phyloP scores from a whole-genome alignment of 306 rosid genomes.

The Quercus dentata region DNA sequence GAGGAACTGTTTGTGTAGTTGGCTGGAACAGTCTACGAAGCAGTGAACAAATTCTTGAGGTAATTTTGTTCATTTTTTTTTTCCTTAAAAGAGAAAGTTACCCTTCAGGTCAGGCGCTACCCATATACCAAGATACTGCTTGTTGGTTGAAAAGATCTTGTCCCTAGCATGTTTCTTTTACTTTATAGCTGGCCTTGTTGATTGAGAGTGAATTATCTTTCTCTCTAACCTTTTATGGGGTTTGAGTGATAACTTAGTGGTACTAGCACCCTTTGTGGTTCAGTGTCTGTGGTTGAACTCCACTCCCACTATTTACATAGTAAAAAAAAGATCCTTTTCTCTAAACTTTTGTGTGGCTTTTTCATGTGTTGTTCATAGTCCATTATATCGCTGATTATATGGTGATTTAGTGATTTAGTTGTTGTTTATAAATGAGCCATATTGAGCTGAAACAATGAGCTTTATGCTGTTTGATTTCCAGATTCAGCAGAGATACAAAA shows the following conservation, averaged over 20 bases:
- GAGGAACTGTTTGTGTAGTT: slow-evolving; percentile 88
- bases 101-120: not conserved
- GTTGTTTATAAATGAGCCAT: not conserved
- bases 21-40: slow-evolving; percentile 71
- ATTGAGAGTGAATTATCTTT: not conserved
- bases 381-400: not conserved
- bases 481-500: slow-evolving; percentile 86
- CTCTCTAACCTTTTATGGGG: not conserved
- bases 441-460: not conserved
- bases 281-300: no score
- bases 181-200: not conserved
- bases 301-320: no score
- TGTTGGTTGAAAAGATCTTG: not conserved
- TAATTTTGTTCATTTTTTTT: slow-evolving; percentile 17
- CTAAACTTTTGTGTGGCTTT: not conserved
- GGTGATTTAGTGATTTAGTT: not conserved
- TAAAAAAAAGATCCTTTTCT: not conserved
- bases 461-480: slow-evolving; percentile 28
- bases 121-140: not conserved
- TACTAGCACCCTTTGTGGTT: no score
- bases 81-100: not conserved
- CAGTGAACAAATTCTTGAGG: slow-evolving; percentile 86
- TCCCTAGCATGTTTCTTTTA: not conserved
- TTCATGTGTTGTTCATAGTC: not conserved
- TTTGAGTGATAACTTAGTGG: no score